Evolutionary conservation across 2,329 filamentous ascomycete genomes (phyloP), one percentile per base, ranked within the genome.

Genomic region (Colletotrichum aenigma): DNA sequence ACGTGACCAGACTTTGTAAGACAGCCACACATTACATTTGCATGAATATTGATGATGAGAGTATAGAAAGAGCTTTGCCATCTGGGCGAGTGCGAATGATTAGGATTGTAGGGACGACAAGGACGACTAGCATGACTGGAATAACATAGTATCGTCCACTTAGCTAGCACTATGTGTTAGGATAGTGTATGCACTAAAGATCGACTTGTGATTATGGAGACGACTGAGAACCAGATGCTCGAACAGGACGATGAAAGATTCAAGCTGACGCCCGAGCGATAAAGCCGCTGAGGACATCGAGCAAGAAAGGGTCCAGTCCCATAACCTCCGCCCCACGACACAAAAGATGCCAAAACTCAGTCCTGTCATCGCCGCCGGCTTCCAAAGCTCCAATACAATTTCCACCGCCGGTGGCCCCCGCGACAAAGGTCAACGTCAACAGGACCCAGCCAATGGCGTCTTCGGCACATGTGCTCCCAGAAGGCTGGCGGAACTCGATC

Each of bases 401-500:
- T 5, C 76, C 79, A 15, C 70, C 72, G 2, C 55, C 77, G 30
- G 79, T 77, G 4, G 80, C 81, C 6, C 83, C 83, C 0, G 81
- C 81, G 21, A 85, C 82, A 71, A 86, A 84, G 4, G 81, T 76
- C 62, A 84, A 75, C 4, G 80, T 81, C 43, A 86, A 79, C 52
- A 79, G 78, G 12, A 82, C 80, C 83, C 84, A 85, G 0, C 78
- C 78, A 12, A 76, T 74, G 4, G 80, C 84, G 8, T 85, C 82
- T 16, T 80, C 83, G 15, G 82, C 79, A 0, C 30, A 64, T 9
- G 76, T 36, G 72, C 82, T 83, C 9, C 84, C 84, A 4, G 82
- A 80, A 15, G 83, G 78, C 80, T 86, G 84, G 4, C 85, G 81
- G 65, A 83, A 86, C 78, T 86, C 84, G 26, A 86, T 84, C 7